Evolutionary conservation across 805 yeast genomes (phyloP), one percentile per base, ranked within the genome.

Genomic region (Barnettozyma californica): DNA sequence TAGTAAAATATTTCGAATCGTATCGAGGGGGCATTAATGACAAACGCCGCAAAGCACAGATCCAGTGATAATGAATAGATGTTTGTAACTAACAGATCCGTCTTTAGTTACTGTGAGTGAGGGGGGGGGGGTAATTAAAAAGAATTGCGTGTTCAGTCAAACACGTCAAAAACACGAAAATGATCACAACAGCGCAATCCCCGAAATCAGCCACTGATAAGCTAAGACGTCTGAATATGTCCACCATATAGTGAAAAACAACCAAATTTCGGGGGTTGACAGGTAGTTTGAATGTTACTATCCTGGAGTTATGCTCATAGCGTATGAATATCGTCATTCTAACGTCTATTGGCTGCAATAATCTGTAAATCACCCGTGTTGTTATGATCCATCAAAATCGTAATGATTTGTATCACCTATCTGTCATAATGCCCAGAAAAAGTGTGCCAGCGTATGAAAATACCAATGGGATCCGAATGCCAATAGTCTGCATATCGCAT

Each of bases 1-100:
- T 42, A 36, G 54, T 56, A 55, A 52, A 53, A 49, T 44, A 11
- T 39, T 16, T 18, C 11, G 4, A 29, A 29, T 29, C 5, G 8
- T 13, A 4, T 29, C 33, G 4, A 5, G 7, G 33, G 33, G 7
- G n/a, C 33, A 11, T 29, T 8, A 16, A 41, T 23, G 31, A 27
- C 38, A 38, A 42, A 33, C 27, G 27, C 31, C 34, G 35, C 20
- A 40, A 14, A 25, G 18, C 20, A 38, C 18, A 27, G 31, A 20
- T 11, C 33, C 11, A 11, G 11, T 29, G 11, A 16, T 29, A 13
- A 11, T 5, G n/a, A 13, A 13, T 13, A 8, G 16, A 29, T 11
- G 33, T 13, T 29, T 29, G 33, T 6, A 29, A 14, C 3, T 13
- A 11, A 5, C n/a, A 13, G 16, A 16, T 29, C 4, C 14, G 14